These are phyloP conservation scores for Piper longum DNA, from an alignment of 164 flowering plant genomes.

Conservation along the genomic window DNA sequence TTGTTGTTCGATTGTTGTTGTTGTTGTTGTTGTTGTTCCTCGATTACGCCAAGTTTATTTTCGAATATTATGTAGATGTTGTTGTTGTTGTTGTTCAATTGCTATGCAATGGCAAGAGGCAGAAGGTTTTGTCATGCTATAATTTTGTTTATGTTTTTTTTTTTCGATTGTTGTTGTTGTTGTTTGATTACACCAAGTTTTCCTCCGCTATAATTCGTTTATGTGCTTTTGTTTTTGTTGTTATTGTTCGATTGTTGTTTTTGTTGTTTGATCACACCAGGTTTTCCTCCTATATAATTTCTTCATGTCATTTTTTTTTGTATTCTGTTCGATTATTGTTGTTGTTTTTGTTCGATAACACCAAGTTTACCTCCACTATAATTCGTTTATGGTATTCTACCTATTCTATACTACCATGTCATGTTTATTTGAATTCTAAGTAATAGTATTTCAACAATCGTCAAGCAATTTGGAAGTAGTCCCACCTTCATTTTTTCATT, in stretches of 20 bases:
- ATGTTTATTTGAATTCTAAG: neutral
- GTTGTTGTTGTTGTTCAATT: neutral
- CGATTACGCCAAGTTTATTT: neutral
- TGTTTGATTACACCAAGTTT: neutral
- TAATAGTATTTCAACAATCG: neutral
- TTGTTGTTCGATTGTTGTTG: too few species aligned
- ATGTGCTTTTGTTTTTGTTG: neutral
- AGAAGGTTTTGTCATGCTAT: neutral
- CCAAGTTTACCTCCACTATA: too few species aligned
- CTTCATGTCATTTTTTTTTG: too few species aligned
- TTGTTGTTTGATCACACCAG: neutral
- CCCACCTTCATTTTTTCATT: neutral
- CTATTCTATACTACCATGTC: neutral
- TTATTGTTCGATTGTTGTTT: neutral
- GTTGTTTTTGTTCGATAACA: neutral
- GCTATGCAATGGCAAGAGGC: neutral
- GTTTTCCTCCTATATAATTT: too few species aligned
- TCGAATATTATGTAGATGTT: neutral
- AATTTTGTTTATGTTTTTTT: neutral
- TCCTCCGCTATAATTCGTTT: too few species aligned
- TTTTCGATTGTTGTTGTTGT: neutral
- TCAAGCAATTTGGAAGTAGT: neutral
- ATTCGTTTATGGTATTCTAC: neutral
- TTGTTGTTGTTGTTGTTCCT: neutral
- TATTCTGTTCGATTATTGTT: too few species aligned